A percentile compares a stretch with the other conserved stretches of the same genome.
Conservation (phyloP, 164 flowering plant species). For the Kingdonia uniflora region DNA sequence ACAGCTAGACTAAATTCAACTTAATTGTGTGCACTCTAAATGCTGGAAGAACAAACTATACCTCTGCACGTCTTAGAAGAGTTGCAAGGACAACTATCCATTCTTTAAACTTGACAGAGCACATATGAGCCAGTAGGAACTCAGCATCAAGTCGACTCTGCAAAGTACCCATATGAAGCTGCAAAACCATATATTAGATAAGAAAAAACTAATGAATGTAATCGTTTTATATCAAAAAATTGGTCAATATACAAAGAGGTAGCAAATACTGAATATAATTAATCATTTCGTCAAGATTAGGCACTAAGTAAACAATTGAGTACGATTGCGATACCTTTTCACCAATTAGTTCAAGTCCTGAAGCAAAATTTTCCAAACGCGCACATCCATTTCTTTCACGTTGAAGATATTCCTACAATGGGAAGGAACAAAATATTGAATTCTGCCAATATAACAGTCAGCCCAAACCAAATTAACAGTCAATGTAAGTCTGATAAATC, state of each 20-base stretch:
- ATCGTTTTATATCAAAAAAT: no score
- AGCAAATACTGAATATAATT: no score
- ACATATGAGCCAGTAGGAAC: conserved; percentile 93
- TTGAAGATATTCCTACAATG: conserved; percentile 82
- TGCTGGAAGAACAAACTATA: conserved; percentile 15
- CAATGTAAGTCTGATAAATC: no score
- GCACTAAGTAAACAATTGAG: no score
- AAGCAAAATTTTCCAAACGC: conserved; percentile 88
- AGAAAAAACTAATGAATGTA: no score
- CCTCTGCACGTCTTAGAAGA: conserved; percentile 89
- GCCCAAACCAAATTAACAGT: no score
- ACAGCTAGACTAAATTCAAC: no score
- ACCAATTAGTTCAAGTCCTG: conserved; percentile 87
- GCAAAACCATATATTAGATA: conserved; percentile 7
- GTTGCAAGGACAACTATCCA: conserved; percentile 99
- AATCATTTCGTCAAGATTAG: no score
- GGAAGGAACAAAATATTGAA: conserved; percentile 1
- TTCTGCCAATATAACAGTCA: no score
- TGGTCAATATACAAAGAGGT: no score
- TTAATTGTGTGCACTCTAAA: no score
- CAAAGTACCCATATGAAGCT: conserved; percentile 90
- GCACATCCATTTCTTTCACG: conserved; percentile 84
- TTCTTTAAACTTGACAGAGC: conserved; percentile 94
- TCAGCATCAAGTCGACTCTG: conserved; percentile 98
- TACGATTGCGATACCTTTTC: conserved; percentile 52